Evolutionary conservation across 495 filamentous ascomycete genomes (phyloP).

Genomic region (Neurospora sp.): DNA sequence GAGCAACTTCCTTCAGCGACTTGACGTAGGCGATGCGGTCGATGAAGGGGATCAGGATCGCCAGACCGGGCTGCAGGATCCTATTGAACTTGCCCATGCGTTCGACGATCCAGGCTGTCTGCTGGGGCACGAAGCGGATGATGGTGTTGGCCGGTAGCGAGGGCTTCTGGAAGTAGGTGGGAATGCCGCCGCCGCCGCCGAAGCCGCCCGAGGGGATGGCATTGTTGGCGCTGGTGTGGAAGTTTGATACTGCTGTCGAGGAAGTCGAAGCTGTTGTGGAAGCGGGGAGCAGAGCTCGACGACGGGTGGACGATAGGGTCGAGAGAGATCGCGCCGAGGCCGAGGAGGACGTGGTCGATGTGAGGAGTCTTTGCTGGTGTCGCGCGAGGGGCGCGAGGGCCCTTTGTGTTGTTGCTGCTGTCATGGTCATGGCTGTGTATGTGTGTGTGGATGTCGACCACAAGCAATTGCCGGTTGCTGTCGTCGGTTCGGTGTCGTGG

Average conservation of each 20-base stretch:
- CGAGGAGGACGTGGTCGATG: not conserved
- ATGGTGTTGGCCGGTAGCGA: constrained; percentile 85
- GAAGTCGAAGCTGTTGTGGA: not conserved
- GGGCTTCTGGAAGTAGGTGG: constrained; percentile 47
- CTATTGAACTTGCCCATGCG: constrained; percentile 95
- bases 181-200: constrained; percentile 26
- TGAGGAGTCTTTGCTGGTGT: not conserved
- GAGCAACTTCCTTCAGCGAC: constrained; percentile 87
- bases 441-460: not conserved
- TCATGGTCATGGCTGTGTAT: not conserved
- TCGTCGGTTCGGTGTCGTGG: not conserved
- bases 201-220: constrained; percentile 11
- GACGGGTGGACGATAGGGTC: not conserved
- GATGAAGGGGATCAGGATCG: constrained; percentile 80
- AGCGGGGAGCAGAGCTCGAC: not conserved
- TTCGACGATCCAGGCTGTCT: constrained; percentile 99
- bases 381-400: not conserved
- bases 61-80: constrained; percentile 83
- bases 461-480: not conserved
- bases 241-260: constrained; percentile 10
- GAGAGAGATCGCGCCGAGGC: not conserved
- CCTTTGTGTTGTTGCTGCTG: not conserved
- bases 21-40: constrained; percentile 98
- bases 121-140: constrained; percentile 94
- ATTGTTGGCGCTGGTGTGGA: constrained; percentile 21